These are phyloP conservation scores for Tuber indicum DNA, from an alignment of 495 filamentous ascomycete genomes.

Conservation along the genomic window DNA sequence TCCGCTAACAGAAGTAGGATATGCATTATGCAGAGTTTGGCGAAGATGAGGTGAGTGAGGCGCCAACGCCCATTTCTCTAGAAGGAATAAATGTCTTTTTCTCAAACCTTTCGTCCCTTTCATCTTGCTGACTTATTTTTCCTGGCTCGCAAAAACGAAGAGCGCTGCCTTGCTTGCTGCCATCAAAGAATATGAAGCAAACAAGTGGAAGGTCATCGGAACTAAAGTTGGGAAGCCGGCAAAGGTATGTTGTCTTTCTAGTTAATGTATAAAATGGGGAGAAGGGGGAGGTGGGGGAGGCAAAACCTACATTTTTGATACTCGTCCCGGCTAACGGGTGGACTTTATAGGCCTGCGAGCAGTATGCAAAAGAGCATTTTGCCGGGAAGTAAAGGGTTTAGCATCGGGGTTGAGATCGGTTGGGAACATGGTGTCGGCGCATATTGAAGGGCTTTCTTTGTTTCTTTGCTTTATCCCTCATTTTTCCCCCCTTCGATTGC, in stretches of 20 bases:
- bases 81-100: conserved; percentile 15
- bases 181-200: conserved; percentile 97
- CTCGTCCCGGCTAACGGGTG: conserved; percentile 27
- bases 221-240: conserved; percentile 95
- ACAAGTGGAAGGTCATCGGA: conserved; percentile 97
- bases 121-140: conserved; percentile 34
- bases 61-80: conserved; percentile 25
- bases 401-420: conserved; percentile 11
- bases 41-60: conserved; percentile 78
- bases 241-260: conserved; percentile 57
- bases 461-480: conserved; percentile 10
- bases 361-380: conserved; percentile 97
- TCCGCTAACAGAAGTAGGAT: conserved; percentile 51
- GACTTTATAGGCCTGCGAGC: conserved; percentile 76
- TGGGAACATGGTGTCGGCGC: conserved; percentile 35
- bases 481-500: conserved; percentile 3
- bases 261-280: neutral
- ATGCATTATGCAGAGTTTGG: conserved; percentile 99
- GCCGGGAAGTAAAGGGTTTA: conserved; percentile 34
- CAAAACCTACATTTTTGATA: neutral
- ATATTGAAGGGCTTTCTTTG: conserved; percentile 34
- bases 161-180: conserved; percentile 78
- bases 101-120: conserved; percentile 7
- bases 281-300: conserved; percentile 1
- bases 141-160: conserved; percentile 45